A percentile compares a stretch with the other conserved stretches of the same genome.
These are phyloP conservation scores for Carex littledalei DNA, from an alignment of 176 grass and related monocot species.

Conservation along the genomic window DNA sequence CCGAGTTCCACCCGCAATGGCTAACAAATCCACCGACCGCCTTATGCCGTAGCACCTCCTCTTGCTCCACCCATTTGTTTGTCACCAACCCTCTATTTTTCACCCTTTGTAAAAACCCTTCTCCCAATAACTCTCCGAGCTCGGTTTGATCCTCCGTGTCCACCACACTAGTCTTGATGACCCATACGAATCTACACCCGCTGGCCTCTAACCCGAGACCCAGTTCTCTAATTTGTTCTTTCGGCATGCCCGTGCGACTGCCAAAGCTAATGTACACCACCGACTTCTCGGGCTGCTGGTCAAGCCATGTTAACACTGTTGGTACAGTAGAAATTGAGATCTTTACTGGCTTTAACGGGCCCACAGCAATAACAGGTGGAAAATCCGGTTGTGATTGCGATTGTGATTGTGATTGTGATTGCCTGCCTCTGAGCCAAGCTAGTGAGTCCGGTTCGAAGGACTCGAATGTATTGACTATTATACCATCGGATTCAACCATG, in stretches of 20 bases:
- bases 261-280: conserved; percentile 69
- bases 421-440: conserved; percentile 28
- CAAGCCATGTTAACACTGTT: conserved; percentile 31
- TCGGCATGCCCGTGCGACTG: conserved; percentile 33
- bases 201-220: conserved; percentile 46
- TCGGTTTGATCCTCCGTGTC: conserved; percentile 36
- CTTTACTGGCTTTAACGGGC: conserved; percentile 20
- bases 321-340: background rate
- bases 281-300: conserved; percentile 37
- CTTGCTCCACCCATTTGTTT: conserved; percentile 63
- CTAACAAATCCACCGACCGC: conserved; percentile 45
- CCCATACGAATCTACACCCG: conserved; percentile 55
- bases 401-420: background rate
- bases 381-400: conserved; percentile 2
- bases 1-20: conserved; percentile 56
- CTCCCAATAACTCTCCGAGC: conserved; percentile 30
- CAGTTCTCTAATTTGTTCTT: conserved; percentile 42
- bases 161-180: conserved; percentile 44
- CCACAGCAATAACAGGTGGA: conserved; percentile 36
- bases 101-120: conserved; percentile 31
- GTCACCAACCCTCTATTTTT: conserved; percentile 40
- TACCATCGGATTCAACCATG: conserved; percentile 21
- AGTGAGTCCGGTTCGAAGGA: conserved; percentile 43
- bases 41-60: conserved; percentile 42
- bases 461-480: conserved; percentile 51